These are phyloP conservation scores for Hymenoscyphus infarciens DNA, from an alignment of 2,329 filamentous ascomycete species.

Conservation along the genomic window DNA sequence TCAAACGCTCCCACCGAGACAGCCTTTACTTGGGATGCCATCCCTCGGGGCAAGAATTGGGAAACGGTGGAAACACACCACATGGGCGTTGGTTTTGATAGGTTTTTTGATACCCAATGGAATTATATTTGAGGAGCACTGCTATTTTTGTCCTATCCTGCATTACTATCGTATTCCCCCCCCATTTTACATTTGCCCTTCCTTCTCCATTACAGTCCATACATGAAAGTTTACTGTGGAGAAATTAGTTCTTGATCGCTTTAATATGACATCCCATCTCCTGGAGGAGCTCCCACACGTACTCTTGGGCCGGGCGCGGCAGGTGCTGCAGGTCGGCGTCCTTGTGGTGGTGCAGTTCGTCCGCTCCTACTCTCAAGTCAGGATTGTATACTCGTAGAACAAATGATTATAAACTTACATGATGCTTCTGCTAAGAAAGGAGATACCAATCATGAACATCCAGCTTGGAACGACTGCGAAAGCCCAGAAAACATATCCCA, in stretches of 20 bases:
- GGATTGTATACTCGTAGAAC: conserved; percentile 22
- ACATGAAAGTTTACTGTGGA: conserved; percentile 16
- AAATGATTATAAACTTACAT: conserved; percentile 57
- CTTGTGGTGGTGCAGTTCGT: conserved; percentile 15
- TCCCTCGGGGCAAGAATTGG: too few species aligned
- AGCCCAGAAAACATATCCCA: conserved; percentile 65
- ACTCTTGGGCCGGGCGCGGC: conserved; percentile 22
- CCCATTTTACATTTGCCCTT: conserved; percentile 7
- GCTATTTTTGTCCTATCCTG: conserved; percentile 21
- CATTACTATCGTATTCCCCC: conserved; percentile 13
- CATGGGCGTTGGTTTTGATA: conserved; percentile 2
- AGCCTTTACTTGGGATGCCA: too few species aligned
- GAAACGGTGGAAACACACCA: not conserved
- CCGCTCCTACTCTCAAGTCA: conserved; percentile 29
- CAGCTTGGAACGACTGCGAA: conserved; percentile 68
- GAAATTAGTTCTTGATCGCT: conserved; percentile 19
- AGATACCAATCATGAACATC: conserved; percentile 74
- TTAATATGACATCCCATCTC: conserved; percentile 20
- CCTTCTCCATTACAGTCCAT: conserved; percentile 6
- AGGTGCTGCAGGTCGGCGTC: conserved; percentile 18
- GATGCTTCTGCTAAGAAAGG: conserved; percentile 67
- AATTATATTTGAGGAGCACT: conserved; percentile 27
- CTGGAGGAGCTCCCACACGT: conserved; percentile 27
- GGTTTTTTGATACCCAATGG: conserved; percentile 30
- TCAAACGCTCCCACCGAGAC: too few species aligned